Evolutionary conservation across 192 early-diverging fungal species (phyloP).

Genomic region (Spinellus fusiger): DNA sequence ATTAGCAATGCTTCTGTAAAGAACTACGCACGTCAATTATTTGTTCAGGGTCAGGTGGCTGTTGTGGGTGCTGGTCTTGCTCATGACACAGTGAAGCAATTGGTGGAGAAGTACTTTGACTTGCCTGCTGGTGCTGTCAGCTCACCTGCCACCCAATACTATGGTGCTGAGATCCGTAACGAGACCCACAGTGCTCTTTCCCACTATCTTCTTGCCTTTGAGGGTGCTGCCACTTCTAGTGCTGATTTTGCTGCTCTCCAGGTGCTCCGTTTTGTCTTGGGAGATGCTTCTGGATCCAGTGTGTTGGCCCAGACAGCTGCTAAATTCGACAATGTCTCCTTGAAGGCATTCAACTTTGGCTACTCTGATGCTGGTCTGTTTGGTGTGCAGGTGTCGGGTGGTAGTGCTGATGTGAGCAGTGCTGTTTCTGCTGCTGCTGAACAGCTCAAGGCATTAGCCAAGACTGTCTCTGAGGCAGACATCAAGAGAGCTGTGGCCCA

Average conservation of each 20-base stretch:
- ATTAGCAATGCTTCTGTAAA: conserved; percentile 63
- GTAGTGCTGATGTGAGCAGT: conserved; percentile 48
- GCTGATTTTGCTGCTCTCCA: conserved; percentile 59
- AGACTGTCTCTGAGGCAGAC: conserved; percentile 42
- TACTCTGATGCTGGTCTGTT: conserved; percentile 93
- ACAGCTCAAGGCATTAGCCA: conserved; percentile 53
- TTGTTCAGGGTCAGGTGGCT: conserved; percentile 70
- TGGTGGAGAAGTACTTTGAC: conserved; percentile 59
- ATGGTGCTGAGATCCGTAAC: conserved; percentile 81
- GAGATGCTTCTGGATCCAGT: conserved; percentile 51
- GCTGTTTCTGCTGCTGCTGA: conserved; percentile 57
- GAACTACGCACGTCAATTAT: conserved; percentile 63
- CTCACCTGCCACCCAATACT: conserved; percentile 57
- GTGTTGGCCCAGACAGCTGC: conserved; percentile 61
- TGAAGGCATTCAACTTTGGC: conserved; percentile 73
- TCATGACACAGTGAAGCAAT: conserved; percentile 58
- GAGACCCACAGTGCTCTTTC: conserved; percentile 45
- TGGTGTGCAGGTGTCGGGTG: conserved; percentile 68
- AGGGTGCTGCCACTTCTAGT: conserved; percentile 54
- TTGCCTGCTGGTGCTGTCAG: conserved; percentile 16
- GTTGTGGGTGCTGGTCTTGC: conserved; percentile 82
- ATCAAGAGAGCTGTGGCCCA: conserved; percentile 61
- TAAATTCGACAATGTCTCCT: conserved; percentile 43
- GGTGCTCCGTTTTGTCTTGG: conserved; percentile 56
- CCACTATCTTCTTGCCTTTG: conserved; percentile 82